Evolutionary conservation across 2,329 filamentous ascomycete genomes (phyloP), one percentile per base, ranked within the genome.

Genomic region (Calcarisporium arbuscula): DNA sequence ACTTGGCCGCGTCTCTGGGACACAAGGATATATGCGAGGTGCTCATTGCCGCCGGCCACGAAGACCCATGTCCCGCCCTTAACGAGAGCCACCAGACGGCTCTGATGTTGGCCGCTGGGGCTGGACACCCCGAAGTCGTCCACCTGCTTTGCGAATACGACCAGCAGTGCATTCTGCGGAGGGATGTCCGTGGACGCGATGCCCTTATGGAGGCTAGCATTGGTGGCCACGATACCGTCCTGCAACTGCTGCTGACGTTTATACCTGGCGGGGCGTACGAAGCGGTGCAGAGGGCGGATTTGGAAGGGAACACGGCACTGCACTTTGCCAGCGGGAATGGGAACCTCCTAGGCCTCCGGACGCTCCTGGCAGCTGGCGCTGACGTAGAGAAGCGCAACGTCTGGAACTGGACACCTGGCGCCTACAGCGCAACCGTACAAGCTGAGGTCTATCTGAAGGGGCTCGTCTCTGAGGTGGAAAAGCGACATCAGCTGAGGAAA

Each of bases 261-360:
- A 70, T 67, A 2, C 74, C 76, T 7, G 61, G 61, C n/a, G 74
- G 74, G 11, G 64, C 72, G 0, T 56, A 58, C 16, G 62, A 64
- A 1, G 71, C 74, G 4, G 69, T 84, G 6, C 66, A 67, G 29
- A 64, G 70, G 19, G 65, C 69, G 5, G 87, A 94, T 51, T 50
- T 69, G 2, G 74, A 82, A 38, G 87, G 87, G n/a, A 92, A 94
- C 54, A 94, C 86, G 3, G 84, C 86, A 1, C 66, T 94, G 28
- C 87, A 94, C 60, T 88, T 92, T 61, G 88, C 88, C 10, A 86
- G 80, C 50, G 82, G 82, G 29, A 85, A 85, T 49, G 87, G 87
- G 2, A 83, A 90, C 47, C 59, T 94, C 29, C 77, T 88, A 35
- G 82, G 85, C 1, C 62, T 94, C 35, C 70, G 87, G 28, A 82